phyloP scores from a whole-genome alignment of 1,284 basidiomycete species.

The Pseudozyma tsukubaensis region DNA sequence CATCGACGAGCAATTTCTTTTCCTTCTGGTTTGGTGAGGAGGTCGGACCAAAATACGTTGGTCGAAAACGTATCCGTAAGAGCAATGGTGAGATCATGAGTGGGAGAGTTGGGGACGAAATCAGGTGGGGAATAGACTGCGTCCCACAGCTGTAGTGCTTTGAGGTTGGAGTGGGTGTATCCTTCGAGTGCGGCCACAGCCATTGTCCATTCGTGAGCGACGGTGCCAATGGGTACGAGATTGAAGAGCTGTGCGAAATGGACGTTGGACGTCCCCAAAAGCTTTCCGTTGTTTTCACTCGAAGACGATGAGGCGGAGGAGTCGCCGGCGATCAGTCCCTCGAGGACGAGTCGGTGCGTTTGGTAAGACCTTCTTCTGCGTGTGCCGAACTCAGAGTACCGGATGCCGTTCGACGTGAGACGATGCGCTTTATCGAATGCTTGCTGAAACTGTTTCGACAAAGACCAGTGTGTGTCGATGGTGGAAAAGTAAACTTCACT shows the following conservation, averaged over 20 bases:
- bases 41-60: slow-evolving; percentile 64
- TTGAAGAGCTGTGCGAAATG: slow-evolving; percentile 59
- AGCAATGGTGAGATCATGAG: slow-evolving; percentile 66
- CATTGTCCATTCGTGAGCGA: slow-evolving; percentile 69
- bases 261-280: slow-evolving; percentile 73
- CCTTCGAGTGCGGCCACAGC: slow-evolving; percentile 62
- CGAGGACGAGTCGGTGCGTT: slow-evolving; percentile 83
- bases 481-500: slow-evolving; percentile 80
- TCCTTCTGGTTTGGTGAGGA: slow-evolving; percentile 49
- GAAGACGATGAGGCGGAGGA: slow-evolving; percentile 5
- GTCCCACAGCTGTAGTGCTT: slow-evolving; percentile 64
- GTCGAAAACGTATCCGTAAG: slow-evolving; percentile 67
- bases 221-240: slow-evolving; percentile 62
- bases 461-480: slow-evolving; percentile 83
- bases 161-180: slow-evolving; percentile 58
- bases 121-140: slow-evolving; percentile 62
- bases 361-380: slow-evolving; percentile 83
- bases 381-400: slow-evolving; percentile 93
- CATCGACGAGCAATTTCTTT: slow-evolving; percentile 60
- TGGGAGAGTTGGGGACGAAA: slow-evolving; percentile 54
- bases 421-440: slow-evolving; percentile 77
- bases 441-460: slow-evolving; percentile 80
- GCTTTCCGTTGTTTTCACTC: slow-evolving; percentile 71
- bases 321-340: slow-evolving; percentile 76
- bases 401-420: slow-evolving; percentile 79